These are phyloP conservation scores for Podospora fimiseda DNA, from an alignment of 495 filamentous ascomycete genomes.

Conservation along the genomic window DNA sequence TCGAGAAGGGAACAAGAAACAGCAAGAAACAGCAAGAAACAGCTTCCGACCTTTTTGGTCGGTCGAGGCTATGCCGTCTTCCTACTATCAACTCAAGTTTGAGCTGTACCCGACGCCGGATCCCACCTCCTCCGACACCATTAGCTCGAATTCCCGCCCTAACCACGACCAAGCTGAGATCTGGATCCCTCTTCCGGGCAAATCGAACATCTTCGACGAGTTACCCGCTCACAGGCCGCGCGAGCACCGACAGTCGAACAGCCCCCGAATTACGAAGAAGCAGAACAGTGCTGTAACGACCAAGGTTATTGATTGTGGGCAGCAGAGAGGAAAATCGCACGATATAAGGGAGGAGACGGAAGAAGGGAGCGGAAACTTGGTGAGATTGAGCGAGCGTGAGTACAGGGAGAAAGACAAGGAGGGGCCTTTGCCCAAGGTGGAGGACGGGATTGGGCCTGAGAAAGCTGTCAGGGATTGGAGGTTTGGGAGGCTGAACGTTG, in stretches of 20 bases:
- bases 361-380: conserved; percentile 17
- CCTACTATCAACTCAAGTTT: conserved; percentile 86
- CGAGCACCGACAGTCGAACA: background rate
- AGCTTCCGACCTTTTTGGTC: background rate
- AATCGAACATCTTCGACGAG: conserved; percentile 38
- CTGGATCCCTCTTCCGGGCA: conserved; percentile 33
- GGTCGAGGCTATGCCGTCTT: conserved; percentile 56
- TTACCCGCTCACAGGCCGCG: conserved; percentile 37
- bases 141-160: conserved; percentile 8
- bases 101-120: conserved; percentile 63
- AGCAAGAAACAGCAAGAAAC: background rate
- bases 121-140: conserved; percentile 17
- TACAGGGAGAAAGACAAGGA: conserved; percentile 23
- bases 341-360: background rate
- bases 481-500: conserved; percentile 38
- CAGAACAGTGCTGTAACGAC: background rate
- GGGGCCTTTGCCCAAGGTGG: conserved; percentile 27
- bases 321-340: conserved; percentile 24
- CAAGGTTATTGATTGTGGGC: conserved; percentile 40
- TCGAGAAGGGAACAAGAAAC: background rate
- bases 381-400: conserved; percentile 27
- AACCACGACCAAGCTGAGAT: conserved; percentile 13
- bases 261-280: background rate
- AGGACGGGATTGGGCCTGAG: conserved; percentile 30
- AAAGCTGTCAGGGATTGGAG: conserved; percentile 42